Conservation (phyloP, 768 basidiomycete species). For the Boletus barrowsii region DNA sequence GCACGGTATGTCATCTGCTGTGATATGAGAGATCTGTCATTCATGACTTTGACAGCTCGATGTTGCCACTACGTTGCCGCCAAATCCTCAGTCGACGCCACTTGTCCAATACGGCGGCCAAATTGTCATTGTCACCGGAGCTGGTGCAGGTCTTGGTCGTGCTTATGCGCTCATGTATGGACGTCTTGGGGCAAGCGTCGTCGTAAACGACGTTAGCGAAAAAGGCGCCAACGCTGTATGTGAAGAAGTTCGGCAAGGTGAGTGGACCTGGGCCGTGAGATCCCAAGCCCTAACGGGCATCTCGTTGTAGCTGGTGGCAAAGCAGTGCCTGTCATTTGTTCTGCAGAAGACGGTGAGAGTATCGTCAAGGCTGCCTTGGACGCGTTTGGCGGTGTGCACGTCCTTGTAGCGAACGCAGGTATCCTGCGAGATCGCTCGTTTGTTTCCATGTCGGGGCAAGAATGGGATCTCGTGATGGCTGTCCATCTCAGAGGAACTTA, state of each 20-base stretch:
- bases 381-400: constrained; percentile 83
- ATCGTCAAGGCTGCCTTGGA: constrained; percentile 87
- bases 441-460: constrained; percentile 79
- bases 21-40: not conserved
- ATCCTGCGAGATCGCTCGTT: constrained; percentile 94
- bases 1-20: constrained; percentile 37
- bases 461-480: constrained; percentile 91
- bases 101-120: constrained; percentile 82
- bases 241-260: constrained; percentile 80
- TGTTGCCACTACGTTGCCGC: constrained; percentile 54
- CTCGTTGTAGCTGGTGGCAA: constrained; percentile 73
- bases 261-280: constrained; percentile 8
- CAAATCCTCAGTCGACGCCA: constrained; percentile 67
- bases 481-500: constrained; percentile 91
- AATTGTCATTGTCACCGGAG: constrained; percentile 92
- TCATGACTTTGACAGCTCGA: constrained; percentile 48
- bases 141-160: constrained; percentile 92
- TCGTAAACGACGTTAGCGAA: constrained; percentile 91
- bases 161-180: constrained; percentile 91
- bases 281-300: not conserved
- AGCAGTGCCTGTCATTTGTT: constrained; percentile 77
- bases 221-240: constrained; percentile 83
- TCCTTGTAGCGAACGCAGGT: constrained; percentile 91
- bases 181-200: constrained; percentile 91
- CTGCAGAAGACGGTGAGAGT: constrained; percentile 87